Conservation (phyloP, 768 basidiomycete genomes). For the Auriscalpium orientale region DNA sequence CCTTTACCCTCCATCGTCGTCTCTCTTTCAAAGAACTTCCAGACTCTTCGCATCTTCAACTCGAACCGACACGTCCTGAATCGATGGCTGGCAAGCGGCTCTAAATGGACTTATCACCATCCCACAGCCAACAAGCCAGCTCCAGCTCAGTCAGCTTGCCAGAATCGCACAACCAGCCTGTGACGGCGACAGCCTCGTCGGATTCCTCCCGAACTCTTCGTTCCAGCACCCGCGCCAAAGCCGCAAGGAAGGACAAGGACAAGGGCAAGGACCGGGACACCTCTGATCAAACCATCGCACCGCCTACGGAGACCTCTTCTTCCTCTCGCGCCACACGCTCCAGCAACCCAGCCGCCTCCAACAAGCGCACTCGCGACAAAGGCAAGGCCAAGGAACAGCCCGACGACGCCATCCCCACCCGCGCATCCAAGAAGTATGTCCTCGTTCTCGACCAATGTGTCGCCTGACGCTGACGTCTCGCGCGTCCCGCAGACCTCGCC, state of each 20-base stretch:
- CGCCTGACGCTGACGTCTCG: conserved; percentile 1
- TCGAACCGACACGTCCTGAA: not conserved
- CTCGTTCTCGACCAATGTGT: conserved; percentile 16
- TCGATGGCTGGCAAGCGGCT: conserved; percentile 84
- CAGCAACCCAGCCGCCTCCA: conserved; percentile 3
- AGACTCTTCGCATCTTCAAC: not conserved
- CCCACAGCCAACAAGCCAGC: conserved; percentile 60
- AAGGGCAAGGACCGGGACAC: conserved; percentile 24
- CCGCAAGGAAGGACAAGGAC: conserved; percentile 20
- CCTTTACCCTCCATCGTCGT: too few species aligned
- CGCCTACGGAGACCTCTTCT: conserved; percentile 9
- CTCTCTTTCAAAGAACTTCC: too few species aligned
- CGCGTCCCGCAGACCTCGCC: conserved; percentile 43
- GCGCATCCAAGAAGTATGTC: conserved; percentile 58
- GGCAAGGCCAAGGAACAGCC: conserved; percentile 68
- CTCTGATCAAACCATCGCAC: conserved; percentile 10
- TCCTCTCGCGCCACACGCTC: conserved; percentile 16
- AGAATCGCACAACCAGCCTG: conserved; percentile 37
- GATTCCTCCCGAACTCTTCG: conserved; percentile 52
- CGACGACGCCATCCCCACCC: conserved; percentile 43
- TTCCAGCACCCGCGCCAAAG: conserved; percentile 44
- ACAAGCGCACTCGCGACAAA: conserved; percentile 27
- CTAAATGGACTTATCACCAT: conserved; percentile 89
- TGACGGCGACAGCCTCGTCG: conserved; percentile 31
- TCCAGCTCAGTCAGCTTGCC: conserved; percentile 36